A percentile compares a stretch with the other conserved stretches of the same genome.
Evolutionary conservation across 192 early-diverging fungal species (phyloP).

Genomic region (Coemansia sp.): DNA sequence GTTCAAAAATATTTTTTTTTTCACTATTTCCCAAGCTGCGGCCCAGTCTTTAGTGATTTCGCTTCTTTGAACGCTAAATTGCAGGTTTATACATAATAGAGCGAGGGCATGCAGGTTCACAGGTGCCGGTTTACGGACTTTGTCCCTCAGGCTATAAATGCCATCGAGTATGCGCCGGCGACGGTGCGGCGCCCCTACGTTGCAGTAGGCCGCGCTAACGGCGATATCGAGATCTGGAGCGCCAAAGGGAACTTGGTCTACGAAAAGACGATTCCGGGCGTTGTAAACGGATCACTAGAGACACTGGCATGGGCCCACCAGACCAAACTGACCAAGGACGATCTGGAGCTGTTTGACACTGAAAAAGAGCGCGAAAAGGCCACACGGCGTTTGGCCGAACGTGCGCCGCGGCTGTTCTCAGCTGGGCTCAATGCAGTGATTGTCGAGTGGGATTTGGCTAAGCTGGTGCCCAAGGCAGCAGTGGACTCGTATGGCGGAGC

Average conservation of each 20-base stretch:
- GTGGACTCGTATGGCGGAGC: constrained; percentile 86
- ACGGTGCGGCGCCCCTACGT: constrained; percentile 54
- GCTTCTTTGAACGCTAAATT: background rate
- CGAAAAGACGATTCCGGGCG: constrained; percentile 85
- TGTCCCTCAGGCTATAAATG: constrained; percentile 79
- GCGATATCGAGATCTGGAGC: constrained; percentile 93
- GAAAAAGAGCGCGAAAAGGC: constrained; percentile 58
- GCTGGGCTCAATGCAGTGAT: constrained; percentile 83
- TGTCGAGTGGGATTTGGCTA: constrained; percentile 80
- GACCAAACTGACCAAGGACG: constrained; percentile 58
- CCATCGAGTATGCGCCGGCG: constrained; percentile 74
- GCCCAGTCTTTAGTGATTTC: background rate
- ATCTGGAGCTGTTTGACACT: constrained; percentile 68
- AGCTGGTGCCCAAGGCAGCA: constrained; percentile 63
- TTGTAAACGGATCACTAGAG: constrained; percentile 71
- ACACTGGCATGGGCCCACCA: constrained; percentile 82
- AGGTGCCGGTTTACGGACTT: constrained; percentile 87
- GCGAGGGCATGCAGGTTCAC: constrained; percentile 64
- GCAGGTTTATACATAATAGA: background rate
- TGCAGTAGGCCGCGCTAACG: constrained; percentile 87
- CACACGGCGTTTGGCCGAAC: constrained; percentile 49
- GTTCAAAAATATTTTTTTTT: constrained; percentile 3
- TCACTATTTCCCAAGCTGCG: too few relatives aligned
- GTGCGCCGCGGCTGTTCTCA: constrained; percentile 78
- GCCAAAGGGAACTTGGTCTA: constrained; percentile 66